These are phyloP conservation scores for Moniliella sp. DNA, from an alignment of 1,284 basidiomycete species.

Conservation along the genomic window DNA sequence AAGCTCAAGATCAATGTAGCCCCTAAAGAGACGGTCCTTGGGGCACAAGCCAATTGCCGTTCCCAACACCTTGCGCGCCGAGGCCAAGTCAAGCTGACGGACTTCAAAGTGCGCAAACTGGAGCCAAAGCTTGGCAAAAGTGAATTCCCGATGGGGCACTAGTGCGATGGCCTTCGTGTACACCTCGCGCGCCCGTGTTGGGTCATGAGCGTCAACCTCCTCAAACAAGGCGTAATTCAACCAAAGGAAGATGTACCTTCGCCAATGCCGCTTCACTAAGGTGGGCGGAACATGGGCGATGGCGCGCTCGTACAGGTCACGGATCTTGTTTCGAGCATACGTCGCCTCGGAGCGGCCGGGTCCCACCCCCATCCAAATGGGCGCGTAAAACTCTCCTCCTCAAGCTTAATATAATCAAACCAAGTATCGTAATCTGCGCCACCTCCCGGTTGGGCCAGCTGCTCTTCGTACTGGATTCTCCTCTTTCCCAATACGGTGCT, in stretches of 20 bases:
- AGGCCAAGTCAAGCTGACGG: constrained; percentile 55
- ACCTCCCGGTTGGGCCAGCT: constrained; percentile 35
- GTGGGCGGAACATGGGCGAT: constrained; percentile 78
- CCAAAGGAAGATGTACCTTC: constrained; percentile 91
- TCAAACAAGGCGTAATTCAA: constrained; percentile 88
- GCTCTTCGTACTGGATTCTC: constrained; percentile 64
- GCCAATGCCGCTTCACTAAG: constrained; percentile 50
- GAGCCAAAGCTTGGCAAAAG: constrained; percentile 62
- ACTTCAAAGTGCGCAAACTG: constrained; percentile 79
- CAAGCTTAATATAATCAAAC: constrained; percentile 85
- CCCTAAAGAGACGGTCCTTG: constrained; percentile 46
- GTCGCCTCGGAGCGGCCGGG: constrained; percentile 11
- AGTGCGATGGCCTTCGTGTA: constrained; percentile 73
- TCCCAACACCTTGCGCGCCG: constrained; percentile 76
- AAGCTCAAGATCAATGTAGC: constrained; percentile 28
- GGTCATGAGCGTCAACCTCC: constrained; percentile 82
- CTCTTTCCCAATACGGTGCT: constrained; percentile 81
- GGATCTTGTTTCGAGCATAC: constrained; percentile 46
- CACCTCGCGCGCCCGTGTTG: constrained; percentile 60
- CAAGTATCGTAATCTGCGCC: constrained; percentile 89
- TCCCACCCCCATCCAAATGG: constrained; percentile 2
- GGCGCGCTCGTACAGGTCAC: constrained; percentile 85
- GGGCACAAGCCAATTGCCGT: constrained; percentile 82
- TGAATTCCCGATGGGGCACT: constrained; percentile 84
- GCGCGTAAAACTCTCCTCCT: constrained; percentile 64